A percentile compares a stretch with the other conserved stretches of the same genome.
These are phyloP conservation scores for Phytopythium chamaehyphon DNA, from an alignment of 352 stramenopile genomes.

Conservation along the genomic window DNA sequence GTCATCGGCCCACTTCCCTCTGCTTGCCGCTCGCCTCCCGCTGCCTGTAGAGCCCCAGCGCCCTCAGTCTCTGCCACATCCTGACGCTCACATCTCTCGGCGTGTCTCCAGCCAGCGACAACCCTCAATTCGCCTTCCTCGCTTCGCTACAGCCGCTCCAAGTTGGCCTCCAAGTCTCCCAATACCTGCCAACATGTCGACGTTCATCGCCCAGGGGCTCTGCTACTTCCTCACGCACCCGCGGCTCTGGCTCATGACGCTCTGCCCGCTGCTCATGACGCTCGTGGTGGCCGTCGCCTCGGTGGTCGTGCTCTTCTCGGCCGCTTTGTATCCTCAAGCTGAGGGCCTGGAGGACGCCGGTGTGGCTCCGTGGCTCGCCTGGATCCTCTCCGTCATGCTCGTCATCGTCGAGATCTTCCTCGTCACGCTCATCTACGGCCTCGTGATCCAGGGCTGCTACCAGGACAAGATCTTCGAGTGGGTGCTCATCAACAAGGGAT, in stretches of 20 bases:
- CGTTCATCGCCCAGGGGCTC: conserved; percentile 25
- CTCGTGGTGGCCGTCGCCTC: conserved; percentile 34
- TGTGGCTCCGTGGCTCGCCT: conserved; percentile 34
- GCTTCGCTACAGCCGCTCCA: too few species aligned
- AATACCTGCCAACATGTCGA: conserved; percentile 21
- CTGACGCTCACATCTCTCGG: too few species aligned
- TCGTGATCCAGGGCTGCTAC: conserved; percentile 42
- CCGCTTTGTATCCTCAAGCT: conserved; percentile 36
- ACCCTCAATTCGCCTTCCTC: too few species aligned
- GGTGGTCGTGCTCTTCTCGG: conserved; percentile 38
- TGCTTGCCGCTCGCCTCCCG: too few species aligned
- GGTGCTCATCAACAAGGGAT: conserved; percentile 35
- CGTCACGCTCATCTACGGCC: conserved; percentile 45
- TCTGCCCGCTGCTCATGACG: conserved; percentile 48
- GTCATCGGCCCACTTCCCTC: too few species aligned
- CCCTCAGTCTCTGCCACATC: too few species aligned
- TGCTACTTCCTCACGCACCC: conserved; percentile 46
- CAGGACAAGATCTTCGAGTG: conserved; percentile 51
- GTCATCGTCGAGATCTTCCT: conserved; percentile 56
- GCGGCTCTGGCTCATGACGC: conserved; percentile 35
- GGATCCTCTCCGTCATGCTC: conserved; percentile 46
- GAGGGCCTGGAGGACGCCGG: conserved; percentile 27
- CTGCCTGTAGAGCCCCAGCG: too few species aligned
- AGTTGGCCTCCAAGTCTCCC: too few species aligned
- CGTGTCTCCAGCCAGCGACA: too few species aligned